Conservation (phyloP, 2,329 filamentous ascomycete genomes). For the Aspergillus neoniger region DNA sequence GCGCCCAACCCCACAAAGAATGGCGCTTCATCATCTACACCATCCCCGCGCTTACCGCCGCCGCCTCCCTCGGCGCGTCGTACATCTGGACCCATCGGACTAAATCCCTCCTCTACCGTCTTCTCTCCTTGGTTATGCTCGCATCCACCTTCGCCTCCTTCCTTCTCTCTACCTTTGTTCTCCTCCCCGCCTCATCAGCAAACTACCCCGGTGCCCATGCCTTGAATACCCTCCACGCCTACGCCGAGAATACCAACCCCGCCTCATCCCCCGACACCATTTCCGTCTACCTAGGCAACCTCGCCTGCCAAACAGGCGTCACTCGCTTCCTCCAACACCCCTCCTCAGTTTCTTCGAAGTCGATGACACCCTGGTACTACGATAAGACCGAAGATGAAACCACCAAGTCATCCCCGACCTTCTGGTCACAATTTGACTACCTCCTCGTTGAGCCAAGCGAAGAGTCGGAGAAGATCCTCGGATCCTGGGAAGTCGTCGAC, state of each 20-base stretch:
- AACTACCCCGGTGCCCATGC: constrained; percentile 94
- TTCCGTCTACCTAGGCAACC: constrained; percentile 59
- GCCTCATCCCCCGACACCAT: constrained; percentile 23
- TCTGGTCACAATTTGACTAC: constrained; percentile 63
- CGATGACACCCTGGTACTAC: too few relatives aligned
- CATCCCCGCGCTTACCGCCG: constrained; percentile 76
- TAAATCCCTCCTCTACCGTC: constrained; percentile 60
- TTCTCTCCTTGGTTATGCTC: constrained; percentile 58
- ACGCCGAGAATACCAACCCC: constrained; percentile 21
- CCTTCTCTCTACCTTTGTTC: constrained; percentile 63
- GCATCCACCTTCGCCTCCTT: constrained; percentile 64
- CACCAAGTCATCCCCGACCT: constrained; percentile 50
- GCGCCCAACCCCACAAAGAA: constrained; percentile 90
- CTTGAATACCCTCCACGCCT: constrained; percentile 51
- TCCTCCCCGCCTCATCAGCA: constrained; percentile 78
- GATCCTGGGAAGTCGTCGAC: constrained; percentile 55
- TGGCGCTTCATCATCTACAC: constrained; percentile 92
- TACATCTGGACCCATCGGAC: constrained; percentile 67
- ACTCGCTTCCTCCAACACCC: constrained; percentile 58
- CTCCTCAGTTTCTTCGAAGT: too few relatives aligned
- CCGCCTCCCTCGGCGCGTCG: constrained; percentile 71
- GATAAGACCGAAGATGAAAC: constrained; percentile 61
- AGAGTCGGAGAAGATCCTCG: constrained; percentile 28
- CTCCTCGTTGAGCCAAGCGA: constrained; percentile 53
- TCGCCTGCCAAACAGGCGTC: constrained; percentile 65